A percentile compares a stretch with the other conserved stretches of the same genome.
phyloP scores from a whole-genome alignment of 2,329 filamentous ascomycete species.

The Tolypocladium inflatum region DNA sequence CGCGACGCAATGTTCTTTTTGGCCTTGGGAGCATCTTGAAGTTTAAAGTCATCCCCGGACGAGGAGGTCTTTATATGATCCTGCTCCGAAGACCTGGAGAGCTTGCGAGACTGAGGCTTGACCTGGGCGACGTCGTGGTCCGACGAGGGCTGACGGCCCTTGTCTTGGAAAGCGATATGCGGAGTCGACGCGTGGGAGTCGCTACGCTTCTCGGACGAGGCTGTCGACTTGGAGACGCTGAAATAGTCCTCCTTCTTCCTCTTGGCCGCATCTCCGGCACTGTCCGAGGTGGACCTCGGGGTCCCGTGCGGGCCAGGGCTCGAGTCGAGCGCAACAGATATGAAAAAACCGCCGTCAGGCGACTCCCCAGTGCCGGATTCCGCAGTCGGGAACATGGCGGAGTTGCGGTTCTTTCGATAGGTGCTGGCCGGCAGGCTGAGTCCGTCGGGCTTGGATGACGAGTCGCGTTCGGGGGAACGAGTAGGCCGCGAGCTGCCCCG shows the following conservation, averaged over 20 bases:
- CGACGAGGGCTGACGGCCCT: constrained; percentile 51
- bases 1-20: constrained; percentile 36
- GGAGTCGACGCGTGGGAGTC: constrained; percentile 55
- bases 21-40: constrained; percentile 71
- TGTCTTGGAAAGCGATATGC: constrained; percentile 90
- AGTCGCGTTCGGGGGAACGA: constrained; percentile 45
- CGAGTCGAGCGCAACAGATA: constrained; percentile 66
- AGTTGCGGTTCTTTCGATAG: constrained; percentile 72
- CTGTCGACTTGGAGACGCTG: constrained; percentile 29
- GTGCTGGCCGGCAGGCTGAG: constrained; percentile 64
- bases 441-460: constrained; percentile 38
- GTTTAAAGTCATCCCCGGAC: constrained; percentile 50
- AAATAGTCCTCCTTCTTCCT: constrained; percentile 54
- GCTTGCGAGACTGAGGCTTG: constrained; percentile 38
- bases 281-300: constrained; percentile 43
- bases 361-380: constrained; percentile 39
- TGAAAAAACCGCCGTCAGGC: constrained; percentile 59
- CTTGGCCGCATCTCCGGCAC: constrained; percentile 32
- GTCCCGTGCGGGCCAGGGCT: constrained; percentile 49
- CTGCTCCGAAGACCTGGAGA: constrained; percentile 29
- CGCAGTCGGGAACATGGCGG: constrained; percentile 48
- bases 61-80: constrained; percentile 17
- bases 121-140: constrained; percentile 46
- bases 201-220: constrained; percentile 32
- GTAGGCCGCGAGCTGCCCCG: constrained; percentile 42